Evolutionary conservation across 495 filamentous ascomycete genomes (phyloP).

Genomic region (Oidiodendron maius): DNA sequence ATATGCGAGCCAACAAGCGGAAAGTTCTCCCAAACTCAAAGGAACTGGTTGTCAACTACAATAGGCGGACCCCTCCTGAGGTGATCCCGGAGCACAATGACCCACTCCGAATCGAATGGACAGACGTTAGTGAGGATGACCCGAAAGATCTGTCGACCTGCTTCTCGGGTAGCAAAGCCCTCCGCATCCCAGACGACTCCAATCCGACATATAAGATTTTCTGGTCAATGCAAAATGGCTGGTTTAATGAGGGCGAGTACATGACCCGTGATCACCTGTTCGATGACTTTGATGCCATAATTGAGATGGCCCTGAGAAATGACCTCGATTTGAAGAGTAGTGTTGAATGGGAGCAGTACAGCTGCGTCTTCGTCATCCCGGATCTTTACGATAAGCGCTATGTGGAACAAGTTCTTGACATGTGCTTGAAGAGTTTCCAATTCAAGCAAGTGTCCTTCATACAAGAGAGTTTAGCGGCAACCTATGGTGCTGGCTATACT

Average conservation of each 20-base stretch:
- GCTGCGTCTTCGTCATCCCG: conserved; percentile 90
- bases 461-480: conserved; percentile 89
- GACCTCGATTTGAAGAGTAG: conserved; percentile 74
- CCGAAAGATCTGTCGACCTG: conserved; percentile 46
- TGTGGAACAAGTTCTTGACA: conserved; percentile 74
- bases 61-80: conserved; percentile 73
- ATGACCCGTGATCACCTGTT: conserved; percentile 65
- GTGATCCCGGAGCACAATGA: conserved; percentile 92
- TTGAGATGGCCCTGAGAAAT: conserved; percentile 77
- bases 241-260: conserved; percentile 88
- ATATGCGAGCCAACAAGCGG: conserved; percentile 88
- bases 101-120: conserved; percentile 89
- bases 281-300: conserved; percentile 76
- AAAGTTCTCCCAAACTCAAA: conserved; percentile 93
- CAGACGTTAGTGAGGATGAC: conserved; percentile 56
- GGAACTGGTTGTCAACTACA: conserved; percentile 89
- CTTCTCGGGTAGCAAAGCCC: conserved; percentile 75
- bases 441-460: conserved; percentile 88
- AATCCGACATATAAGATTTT: conserved; percentile 82
- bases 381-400: conserved; percentile 94
- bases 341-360: conserved; percentile 82
- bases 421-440: conserved; percentile 73
- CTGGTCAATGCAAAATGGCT: conserved; percentile 85
- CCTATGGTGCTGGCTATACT: conserved; percentile 92
- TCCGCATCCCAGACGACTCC: conserved; percentile 85